Evolutionary conservation across 2,329 filamentous ascomycete species (phyloP).

Genomic region (Teratosphaeria viscida): DNA sequence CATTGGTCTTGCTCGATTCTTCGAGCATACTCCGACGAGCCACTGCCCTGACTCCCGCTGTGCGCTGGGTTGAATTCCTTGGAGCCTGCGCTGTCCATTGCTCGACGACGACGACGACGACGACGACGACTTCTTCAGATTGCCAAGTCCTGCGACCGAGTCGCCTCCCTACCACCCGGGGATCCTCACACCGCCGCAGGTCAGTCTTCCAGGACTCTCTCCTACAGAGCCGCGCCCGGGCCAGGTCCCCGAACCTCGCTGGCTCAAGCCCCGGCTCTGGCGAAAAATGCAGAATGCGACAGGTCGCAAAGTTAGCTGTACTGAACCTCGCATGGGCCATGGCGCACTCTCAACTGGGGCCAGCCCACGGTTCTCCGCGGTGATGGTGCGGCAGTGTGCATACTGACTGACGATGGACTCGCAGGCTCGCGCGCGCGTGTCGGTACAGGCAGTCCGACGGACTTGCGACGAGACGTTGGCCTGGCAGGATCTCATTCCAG

Average conservation of each 20-base stretch:
- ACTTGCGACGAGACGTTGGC: no score
- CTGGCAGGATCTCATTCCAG: no score
- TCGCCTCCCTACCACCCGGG: neutral
- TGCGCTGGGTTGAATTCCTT: neutral
- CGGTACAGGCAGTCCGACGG: neutral
- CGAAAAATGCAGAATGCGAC: neutral
- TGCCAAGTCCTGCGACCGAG: neutral
- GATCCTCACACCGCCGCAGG: neutral
- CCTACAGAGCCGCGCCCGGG: neutral
- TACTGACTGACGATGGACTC: neutral
- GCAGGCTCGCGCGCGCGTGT: neutral
- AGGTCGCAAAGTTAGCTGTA: neutral
- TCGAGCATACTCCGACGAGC: neutral
- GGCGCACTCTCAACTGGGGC: conserved; percentile 11
- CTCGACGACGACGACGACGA: neutral
- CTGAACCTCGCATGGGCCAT: conserved; percentile 4
- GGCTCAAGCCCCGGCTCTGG: neutral
- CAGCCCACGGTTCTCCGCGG: conserved; percentile 1
- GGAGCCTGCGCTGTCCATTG: neutral
- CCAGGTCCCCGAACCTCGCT: neutral
- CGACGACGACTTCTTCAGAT: neutral
- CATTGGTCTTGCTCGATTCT: neutral
- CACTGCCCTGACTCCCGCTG: neutral
- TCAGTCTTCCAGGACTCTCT: neutral
- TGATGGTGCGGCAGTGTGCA: neutral